Evolutionary conservation across 345 rosid genomes (phyloP).

Genomic region (Raphanus raphanistrum): DNA sequence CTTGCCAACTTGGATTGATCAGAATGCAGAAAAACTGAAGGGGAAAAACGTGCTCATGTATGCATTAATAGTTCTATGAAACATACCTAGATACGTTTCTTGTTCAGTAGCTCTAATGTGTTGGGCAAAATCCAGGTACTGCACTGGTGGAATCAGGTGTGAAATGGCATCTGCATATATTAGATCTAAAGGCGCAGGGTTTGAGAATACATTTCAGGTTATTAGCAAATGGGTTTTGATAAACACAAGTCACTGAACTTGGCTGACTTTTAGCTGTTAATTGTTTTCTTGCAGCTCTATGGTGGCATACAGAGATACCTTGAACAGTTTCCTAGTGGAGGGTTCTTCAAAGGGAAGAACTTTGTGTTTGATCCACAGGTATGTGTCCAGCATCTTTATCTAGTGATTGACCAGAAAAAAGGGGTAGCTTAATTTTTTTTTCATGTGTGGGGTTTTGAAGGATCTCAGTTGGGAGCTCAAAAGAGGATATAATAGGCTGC

Average conservation of each 20-base stretch:
- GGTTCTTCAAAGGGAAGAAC: constrained; percentile 89
- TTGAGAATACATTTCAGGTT: constrained; percentile 91
- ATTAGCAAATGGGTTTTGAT: constrained; percentile 14
- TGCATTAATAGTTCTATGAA: constrained; percentile 28
- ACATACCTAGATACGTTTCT: constrained; percentile 4
- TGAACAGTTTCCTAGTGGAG: constrained; percentile 90
- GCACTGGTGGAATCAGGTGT: constrained; percentile 98
- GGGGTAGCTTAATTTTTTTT: neutral
- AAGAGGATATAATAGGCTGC: constrained; percentile 53
- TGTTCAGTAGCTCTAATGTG: constrained; percentile 21
- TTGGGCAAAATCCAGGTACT: constrained; percentile 60
- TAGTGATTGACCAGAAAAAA: neutral
- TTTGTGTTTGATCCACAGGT: constrained; percentile 98
- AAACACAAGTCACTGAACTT: neutral
- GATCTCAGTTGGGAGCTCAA: constrained; percentile 86
- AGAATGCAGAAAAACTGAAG: constrained; percentile 59
- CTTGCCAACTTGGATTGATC: constrained; percentile 83
- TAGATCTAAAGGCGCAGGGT: constrained; percentile 80
- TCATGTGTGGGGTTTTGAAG: constrained; percentile 47
- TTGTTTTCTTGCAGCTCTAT: constrained; percentile 57
- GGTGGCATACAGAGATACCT: constrained; percentile 96
- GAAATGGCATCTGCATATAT: constrained; percentile 98
- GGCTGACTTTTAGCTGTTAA: constrained; percentile 15
- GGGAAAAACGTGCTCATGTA: constrained; percentile 85
- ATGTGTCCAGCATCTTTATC: constrained; percentile 24